Evolutionary conservation across 2,329 filamentous ascomycete species (phyloP).

Genomic region (Colletotrichum tropicicola): DNA sequence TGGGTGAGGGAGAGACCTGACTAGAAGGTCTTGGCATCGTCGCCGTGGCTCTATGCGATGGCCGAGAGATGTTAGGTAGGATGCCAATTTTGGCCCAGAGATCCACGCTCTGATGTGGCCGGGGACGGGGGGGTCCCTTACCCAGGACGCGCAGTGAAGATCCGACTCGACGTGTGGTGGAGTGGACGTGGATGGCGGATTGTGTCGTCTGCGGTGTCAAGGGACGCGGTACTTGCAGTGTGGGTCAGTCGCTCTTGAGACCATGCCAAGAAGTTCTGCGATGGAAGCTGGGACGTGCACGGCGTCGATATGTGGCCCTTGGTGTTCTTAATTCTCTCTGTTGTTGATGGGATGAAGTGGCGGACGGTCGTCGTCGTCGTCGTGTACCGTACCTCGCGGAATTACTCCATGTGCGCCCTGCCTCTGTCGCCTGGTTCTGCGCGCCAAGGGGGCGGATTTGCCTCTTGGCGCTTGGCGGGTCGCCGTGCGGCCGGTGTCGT

Average conservation of each 20-base stretch:
- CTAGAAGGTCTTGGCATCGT: conserved; percentile 29
- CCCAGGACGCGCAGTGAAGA: conserved; percentile 6
- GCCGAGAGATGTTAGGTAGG: conserved; percentile 15
- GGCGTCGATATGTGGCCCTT: conserved; percentile 1
- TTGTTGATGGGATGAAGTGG: conserved; percentile 14
- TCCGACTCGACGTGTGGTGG: conserved; percentile 12
- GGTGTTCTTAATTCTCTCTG: neutral
- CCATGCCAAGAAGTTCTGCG: conserved; percentile 25
- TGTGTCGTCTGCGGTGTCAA: neutral
- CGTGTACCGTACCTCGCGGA: neutral
- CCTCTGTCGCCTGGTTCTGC: neutral
- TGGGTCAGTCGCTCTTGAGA: conserved; percentile 31
- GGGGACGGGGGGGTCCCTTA: neutral
- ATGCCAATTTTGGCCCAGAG: conserved; percentile 30
- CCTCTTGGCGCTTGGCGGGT: conserved; percentile 28
- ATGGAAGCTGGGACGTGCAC: conserved; percentile 23
- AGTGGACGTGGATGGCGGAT: neutral
- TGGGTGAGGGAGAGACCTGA: conserved; percentile 24
- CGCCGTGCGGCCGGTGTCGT: conserved; percentile 26
- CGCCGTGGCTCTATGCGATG: conserved; percentile 28
- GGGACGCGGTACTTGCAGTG: conserved; percentile 20
- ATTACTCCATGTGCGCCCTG: neutral
- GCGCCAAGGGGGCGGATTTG: conserved; percentile 13
- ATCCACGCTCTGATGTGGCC: conserved; percentile 18
- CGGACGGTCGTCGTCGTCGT: neutral